Evolutionary conservation across 2,329 filamentous ascomycete genomes (phyloP), one percentile per base, ranked within the genome.

Genomic region (Arthrobotrys iridis): DNA sequence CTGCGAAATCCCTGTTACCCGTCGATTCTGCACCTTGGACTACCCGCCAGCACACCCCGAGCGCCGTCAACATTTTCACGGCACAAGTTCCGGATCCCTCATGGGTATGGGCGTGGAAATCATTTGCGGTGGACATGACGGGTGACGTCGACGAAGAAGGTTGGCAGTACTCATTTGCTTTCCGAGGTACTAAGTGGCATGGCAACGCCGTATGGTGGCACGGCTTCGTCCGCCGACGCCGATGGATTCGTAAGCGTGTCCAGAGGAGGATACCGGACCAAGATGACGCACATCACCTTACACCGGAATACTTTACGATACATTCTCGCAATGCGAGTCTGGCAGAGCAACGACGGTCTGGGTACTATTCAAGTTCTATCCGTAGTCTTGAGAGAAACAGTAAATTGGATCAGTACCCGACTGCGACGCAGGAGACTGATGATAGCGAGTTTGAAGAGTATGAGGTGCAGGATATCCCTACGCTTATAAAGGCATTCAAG

Each of bases 101-200:
- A 77, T 99, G 95, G 95, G 89, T 92, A 81, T 99, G 95, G 95
- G 77, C 85, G 7, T 91, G 89, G 89, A 87, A 86, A 80, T 86
- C 85, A 41, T 91, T 89, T 88, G 90, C 90, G 80, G 88, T 90
- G 28, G 89, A 91, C 84, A 92, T 87, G 92, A 94, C 84, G n/a
- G 87, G 90, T 1, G 90, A 91, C 72, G 89, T 91, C 8, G 95
- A 98, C 80, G 90, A 94, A 77, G 91, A 94, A 77, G 95, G 95
- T 2, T 99, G 95, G 95, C 91, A 96, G 81, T 99, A 99, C 82
- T 95, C 92, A 13, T 93, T 97, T 81, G 90, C 91, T 78, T 99
- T 98, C 81, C 85, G 85, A 77, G 88, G 86, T 74, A 85, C 83
- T 43, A 93, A 91, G 78, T 99, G 95, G 95, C 95, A 99, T 82